phyloP scores from a whole-genome alignment of 1,284 basidiomycete genomes.

The Puccinia brachypodii region DNA sequence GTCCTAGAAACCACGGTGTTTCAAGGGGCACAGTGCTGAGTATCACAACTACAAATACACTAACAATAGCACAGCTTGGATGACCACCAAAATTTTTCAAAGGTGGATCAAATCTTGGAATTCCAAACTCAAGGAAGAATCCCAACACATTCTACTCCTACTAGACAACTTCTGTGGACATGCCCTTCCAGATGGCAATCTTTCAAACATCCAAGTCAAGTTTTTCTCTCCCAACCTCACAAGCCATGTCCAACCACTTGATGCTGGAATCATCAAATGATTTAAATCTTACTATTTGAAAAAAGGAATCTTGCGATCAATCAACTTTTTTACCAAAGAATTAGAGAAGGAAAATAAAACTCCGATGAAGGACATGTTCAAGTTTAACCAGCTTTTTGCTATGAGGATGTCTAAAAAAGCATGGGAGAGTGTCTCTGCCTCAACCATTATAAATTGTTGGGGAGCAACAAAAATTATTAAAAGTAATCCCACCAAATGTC shows the following conservation, averaged over 20 bases:
- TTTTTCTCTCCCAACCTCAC: constrained; percentile 47
- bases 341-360: too few species aligned
- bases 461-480: not conserved
- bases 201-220: constrained; percentile 45
- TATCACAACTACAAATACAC: not conserved
- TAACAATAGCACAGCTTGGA: not conserved
- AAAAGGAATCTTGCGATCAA: not conserved
- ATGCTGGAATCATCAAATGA: constrained; percentile 46
- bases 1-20: not conserved
- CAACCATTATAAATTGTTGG: not conserved
- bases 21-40: not conserved
- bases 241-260: constrained; percentile 45
- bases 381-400: not conserved
- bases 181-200: not conserved
- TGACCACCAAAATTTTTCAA: not conserved
- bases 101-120: not conserved
- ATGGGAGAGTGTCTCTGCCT: not conserved
- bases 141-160: not conserved
- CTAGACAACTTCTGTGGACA: constrained; percentile 49
- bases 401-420: constrained; percentile 14
- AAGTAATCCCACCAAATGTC: not conserved
- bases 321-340: not conserved
- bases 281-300: constrained; percentile 30
- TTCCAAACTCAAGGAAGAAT: not conserved
- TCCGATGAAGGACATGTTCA: not conserved